Percentiles rank a stretch among this genome's conserved stretches.
Evolutionary conservation across 2,329 filamentous ascomycete species (phyloP).

Genomic region (Penicillium sp.): DNA sequence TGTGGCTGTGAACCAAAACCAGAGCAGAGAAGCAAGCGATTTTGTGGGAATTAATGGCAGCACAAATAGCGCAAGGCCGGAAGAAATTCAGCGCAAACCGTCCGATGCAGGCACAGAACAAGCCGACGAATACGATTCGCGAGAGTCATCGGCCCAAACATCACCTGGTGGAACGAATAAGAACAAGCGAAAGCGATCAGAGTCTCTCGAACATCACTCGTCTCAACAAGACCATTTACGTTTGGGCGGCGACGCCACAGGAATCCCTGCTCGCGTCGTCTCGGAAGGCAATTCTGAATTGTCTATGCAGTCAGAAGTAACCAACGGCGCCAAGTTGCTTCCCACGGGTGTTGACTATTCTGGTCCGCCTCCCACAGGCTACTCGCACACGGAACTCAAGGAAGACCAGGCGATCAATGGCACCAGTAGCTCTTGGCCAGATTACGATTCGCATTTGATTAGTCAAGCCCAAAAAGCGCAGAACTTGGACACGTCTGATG

Average conservation of each 20-base stretch:
- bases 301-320: conserved; percentile 18
- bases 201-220: conserved; percentile 51
- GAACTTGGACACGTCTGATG: conserved; percentile 46
- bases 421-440: conserved; percentile 31
- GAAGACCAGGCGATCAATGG: conserved; percentile 27
- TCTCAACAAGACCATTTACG: conserved; percentile 30
- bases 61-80: conserved; percentile 20
- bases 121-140: conserved; percentile 21
- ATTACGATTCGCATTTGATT: conserved; percentile 38
- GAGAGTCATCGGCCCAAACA: conserved; percentile 23
- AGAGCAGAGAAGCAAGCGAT: conserved; percentile 18
- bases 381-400: conserved; percentile 25
- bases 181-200: conserved; percentile 64
- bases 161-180: conserved; percentile 37
- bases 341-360: conserved; percentile 21
- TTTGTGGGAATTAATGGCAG: conserved; percentile 17
- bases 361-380: conserved; percentile 19
- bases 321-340: conserved; percentile 19
- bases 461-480: conserved; percentile 47
- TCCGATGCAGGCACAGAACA: conserved; percentile 30
- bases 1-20: conserved; percentile 16
- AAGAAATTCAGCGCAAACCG: conserved; percentile 51
- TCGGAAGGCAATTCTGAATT: conserved; percentile 31
- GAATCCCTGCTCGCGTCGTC: conserved; percentile 32
- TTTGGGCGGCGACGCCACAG: conserved; percentile 31